Evolutionary conservation across 768 basidiomycete species (phyloP), one percentile per base, ranked within the genome.

Genomic region (Lentinula guzmanii): DNA sequence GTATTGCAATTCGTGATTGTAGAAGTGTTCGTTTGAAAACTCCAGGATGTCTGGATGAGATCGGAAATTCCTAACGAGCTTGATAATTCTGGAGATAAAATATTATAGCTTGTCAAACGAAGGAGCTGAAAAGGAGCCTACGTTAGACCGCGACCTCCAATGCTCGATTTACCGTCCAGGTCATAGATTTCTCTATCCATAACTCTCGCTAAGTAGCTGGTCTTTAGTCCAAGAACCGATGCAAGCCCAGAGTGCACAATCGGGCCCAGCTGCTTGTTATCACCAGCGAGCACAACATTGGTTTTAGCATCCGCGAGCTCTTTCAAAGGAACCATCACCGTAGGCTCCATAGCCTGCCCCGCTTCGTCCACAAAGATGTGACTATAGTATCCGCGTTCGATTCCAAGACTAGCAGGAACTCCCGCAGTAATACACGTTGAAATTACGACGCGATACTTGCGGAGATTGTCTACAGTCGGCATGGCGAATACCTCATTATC

Each of bases 231-330:
- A 3, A 90, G 73, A 37, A 76, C 74, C 16, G 79, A 74, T 1
- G 87, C 87, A 43, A 87, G 74, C 2, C 64, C 63, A 0, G 87
- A 89, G 1, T 82, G 77, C 54, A 90, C 81, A 61, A 89, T 83
- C 0, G 89, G 89, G 0, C 89, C 86, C 8, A 90, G 76, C 65
- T 90, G 89, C 70, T 85, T 86, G 0, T 83, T 87, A 65, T 91
- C 89, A 0, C 89, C 88, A 1, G 86, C 82, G 0, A 91, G 74
- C 3, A 90, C 69, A 28, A 90, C 70, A 52, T 83, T 86, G 0
- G 87, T 90, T 0, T 65, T 59, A 4, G 68, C 69, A 58, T 80
- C 76, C 0, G 84, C 82, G 70, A 87, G 76, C 0, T 77, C 79
- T 70, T 82, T 83, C 68, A 89, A 78, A 0, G 76, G 73, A 3